A percentile compares a stretch with the other conserved stretches of the same genome.
These are phyloP conservation scores for Pelargonium cotyledonis DNA, from an alignment of 441 rosid genomes.

Conservation along the genomic window DNA sequence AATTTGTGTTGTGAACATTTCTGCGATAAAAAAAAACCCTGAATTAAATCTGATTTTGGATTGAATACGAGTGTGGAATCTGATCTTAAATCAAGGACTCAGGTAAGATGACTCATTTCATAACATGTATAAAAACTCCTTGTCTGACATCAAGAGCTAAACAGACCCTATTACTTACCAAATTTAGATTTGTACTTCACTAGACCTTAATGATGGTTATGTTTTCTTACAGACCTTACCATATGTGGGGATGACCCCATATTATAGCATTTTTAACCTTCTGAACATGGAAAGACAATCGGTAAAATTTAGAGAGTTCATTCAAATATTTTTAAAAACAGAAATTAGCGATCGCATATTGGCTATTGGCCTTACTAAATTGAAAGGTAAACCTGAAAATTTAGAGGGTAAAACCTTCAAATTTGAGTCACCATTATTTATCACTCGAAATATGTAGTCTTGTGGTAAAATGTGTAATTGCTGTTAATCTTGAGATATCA, in stretches of 20 bases:
- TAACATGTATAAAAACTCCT: too few species aligned
- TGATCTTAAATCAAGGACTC: too few species aligned
- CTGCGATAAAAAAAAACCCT: too few species aligned
- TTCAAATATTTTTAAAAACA: too few species aligned
- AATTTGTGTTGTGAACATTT: too few species aligned
- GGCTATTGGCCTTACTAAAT: background rate
- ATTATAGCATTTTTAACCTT: background rate
- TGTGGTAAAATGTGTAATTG: constrained; percentile 14
- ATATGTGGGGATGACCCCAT: background rate
- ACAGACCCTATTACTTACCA: background rate
- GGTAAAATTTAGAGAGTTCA: background rate
- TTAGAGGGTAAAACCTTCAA: background rate
- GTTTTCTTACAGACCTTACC: background rate
- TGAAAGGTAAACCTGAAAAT: background rate
- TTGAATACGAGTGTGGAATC: too few species aligned
- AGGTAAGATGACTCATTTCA: too few species aligned
- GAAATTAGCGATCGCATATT: too few species aligned
- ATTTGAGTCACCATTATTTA: background rate
- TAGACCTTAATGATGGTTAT: background rate
- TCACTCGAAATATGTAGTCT: background rate
- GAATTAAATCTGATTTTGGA: too few species aligned
- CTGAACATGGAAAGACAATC: background rate
- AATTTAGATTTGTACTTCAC: background rate
- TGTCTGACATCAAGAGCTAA: too few species aligned
- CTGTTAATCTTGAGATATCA: constrained; percentile 13